These are phyloP conservation scores for Lactifluus volemus DNA, from an alignment of 768 basidiomycete genomes.

Conservation along the genomic window DNA sequence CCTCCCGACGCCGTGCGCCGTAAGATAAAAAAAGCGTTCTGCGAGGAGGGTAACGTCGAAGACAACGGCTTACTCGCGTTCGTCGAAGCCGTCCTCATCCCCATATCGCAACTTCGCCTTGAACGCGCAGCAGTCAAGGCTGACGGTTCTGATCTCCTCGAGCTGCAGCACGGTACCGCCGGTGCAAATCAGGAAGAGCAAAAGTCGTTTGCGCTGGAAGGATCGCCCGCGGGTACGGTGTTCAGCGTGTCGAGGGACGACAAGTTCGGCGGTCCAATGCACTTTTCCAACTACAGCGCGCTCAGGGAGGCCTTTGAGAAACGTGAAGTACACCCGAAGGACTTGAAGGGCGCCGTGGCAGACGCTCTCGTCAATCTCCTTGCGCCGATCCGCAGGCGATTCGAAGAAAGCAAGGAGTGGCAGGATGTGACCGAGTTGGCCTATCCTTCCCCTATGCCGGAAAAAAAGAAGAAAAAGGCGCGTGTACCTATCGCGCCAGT, in stretches of 20 bases:
- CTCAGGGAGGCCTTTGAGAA: conserved; percentile 67
- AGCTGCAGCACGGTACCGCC: conserved; percentile 35
- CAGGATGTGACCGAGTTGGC: conserved; percentile 66
- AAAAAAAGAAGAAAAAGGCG: conserved; percentile 58
- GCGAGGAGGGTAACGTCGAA: conserved; percentile 82
- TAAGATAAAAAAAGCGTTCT: conserved; percentile 90
- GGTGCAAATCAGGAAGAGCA: conserved; percentile 38
- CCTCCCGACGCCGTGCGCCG: conserved; percentile 70
- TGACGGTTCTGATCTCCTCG: conserved; percentile 26
- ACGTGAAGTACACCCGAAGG: conserved; percentile 79
- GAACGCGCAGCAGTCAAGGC: conserved; percentile 40
- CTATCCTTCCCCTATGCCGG: conserved; percentile 68
- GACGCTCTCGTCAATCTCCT: conserved; percentile 67
- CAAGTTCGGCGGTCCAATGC: conserved; percentile 73
- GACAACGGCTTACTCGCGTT: conserved; percentile 88
- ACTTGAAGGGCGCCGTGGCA: conserved; percentile 74
- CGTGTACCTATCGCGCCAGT: not conserved
- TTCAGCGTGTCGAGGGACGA: conserved; percentile 72
- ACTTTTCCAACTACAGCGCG: conserved; percentile 59
- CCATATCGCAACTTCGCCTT: conserved; percentile 67
- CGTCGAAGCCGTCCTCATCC: conserved; percentile 79
- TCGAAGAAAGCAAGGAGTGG: conserved; percentile 74
- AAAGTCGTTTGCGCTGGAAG: conserved; percentile 53
- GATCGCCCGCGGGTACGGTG: conserved; percentile 73
- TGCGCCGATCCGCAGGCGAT: conserved; percentile 72